phyloP scores from a whole-genome alignment of 2,329 filamentous ascomycete species.

The Penicillium sp. region DNA sequence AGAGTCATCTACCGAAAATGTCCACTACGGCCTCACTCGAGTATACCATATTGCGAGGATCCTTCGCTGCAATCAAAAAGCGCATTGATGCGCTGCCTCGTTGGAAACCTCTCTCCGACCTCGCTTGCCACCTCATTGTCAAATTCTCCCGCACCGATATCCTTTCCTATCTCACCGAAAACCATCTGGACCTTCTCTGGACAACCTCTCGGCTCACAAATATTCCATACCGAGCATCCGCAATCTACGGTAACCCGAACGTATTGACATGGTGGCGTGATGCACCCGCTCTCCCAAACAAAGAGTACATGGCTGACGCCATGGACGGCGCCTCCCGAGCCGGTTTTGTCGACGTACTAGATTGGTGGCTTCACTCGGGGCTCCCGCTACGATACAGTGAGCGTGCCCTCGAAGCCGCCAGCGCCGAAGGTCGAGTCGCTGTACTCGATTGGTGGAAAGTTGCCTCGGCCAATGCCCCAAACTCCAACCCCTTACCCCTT shows the following conservation, averaged over 20 bases:
- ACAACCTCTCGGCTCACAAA: slow-evolving; percentile 78
- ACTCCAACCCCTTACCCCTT: slow-evolving; percentile 53
- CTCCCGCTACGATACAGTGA: slow-evolving; percentile 83
- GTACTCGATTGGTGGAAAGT: slow-evolving; percentile 94
- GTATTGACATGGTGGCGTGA: slow-evolving; percentile 91
- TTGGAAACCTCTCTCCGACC: slow-evolving; percentile 70
- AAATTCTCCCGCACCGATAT: slow-evolving; percentile 82
- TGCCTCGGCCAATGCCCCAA: slow-evolving; percentile 59
- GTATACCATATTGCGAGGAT: slow-evolving; percentile 75
- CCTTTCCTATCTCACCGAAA: slow-evolving; percentile 67
- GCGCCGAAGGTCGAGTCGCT: slow-evolving; percentile 75
- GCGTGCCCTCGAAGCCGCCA: slow-evolving; percentile 81
- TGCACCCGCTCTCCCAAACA: slow-evolving; percentile 76
- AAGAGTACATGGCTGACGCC: slow-evolving; percentile 81
- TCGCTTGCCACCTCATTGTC: slow-evolving; percentile 85
- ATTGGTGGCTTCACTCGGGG: slow-evolving; percentile 86
- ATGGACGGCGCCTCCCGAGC: slow-evolving; percentile 83
- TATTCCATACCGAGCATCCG: slow-evolving; percentile 82
- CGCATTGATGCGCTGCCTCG: slow-evolving; percentile 68
- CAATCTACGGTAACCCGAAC: slow-evolving; percentile 77
- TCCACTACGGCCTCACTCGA: slow-evolving; percentile 74
- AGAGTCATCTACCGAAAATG: slow-evolving; percentile 59
- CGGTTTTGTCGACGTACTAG: slow-evolving; percentile 78
- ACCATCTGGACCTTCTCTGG: slow-evolving; percentile 74
- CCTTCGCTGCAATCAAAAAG: slow-evolving; percentile 67